phyloP scores from a whole-genome alignment of 495 filamentous ascomycete genomes.

The Tuber indicum region DNA sequence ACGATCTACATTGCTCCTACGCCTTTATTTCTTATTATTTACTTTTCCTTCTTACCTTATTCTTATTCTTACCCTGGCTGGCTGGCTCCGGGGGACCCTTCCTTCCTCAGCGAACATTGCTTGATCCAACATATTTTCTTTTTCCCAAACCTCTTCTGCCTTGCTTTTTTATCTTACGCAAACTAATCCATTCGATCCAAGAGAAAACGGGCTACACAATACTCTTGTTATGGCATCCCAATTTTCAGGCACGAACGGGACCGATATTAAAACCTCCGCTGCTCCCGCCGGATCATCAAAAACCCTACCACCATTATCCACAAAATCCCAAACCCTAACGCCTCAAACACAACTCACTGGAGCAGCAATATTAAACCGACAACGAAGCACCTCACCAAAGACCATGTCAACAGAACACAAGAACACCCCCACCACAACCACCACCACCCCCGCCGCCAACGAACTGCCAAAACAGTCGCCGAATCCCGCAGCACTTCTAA shows the following conservation, averaged over 20 bases:
- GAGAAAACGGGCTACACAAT: constrained; percentile 6
- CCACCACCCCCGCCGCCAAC: background rate
- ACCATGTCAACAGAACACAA: constrained; percentile 23
- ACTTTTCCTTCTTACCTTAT: constrained; percentile 24
- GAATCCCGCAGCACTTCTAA: constrained; percentile 31
- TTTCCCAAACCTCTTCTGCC: constrained; percentile 7
- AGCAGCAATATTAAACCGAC: constrained; percentile 25
- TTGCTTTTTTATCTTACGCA: constrained; percentile 2
- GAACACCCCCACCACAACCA: background rate
- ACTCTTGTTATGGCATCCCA: constrained; percentile 32
- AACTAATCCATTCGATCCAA: background rate
- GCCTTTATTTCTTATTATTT: constrained; percentile 13
- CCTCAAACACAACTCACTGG: constrained; percentile 36
- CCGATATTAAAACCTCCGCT: constrained; percentile 29
- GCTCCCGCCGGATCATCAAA: constrained; percentile 20
- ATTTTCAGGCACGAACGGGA: constrained; percentile 33
- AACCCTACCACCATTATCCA: constrained; percentile 29
- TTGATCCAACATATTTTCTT: constrained; percentile 8
- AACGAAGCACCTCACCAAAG: constrained; percentile 28
- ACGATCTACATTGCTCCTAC: background rate
- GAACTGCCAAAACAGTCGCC: constrained; percentile 28
- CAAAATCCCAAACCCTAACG: constrained; percentile 29
- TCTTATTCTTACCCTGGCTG: constrained; percentile 3
- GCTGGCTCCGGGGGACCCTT: background rate
- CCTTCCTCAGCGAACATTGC: background rate